Percentiles rank a stretch among this genome's conserved stretches.
Conservation (phyloP, 177 flowering plant species). For the Vitis hybrid region DNA sequence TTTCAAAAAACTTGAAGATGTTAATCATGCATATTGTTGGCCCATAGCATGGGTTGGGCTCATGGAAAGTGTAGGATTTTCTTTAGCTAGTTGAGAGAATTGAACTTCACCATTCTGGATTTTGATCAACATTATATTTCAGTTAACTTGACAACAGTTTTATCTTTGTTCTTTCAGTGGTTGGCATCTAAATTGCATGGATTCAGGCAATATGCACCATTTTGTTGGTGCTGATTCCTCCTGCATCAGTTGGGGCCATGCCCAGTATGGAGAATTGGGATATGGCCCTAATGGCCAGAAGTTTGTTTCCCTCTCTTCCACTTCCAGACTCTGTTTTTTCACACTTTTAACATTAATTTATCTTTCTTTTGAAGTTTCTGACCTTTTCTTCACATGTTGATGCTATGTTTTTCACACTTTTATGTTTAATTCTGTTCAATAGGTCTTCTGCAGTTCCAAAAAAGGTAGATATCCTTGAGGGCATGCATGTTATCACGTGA, state of each 20-base stretch:
- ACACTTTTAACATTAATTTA: neutral
- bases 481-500: conserved; percentile 90
- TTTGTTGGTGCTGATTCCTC: conserved; percentile 94
- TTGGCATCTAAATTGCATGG: conserved; percentile 97
- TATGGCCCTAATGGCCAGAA: conserved; percentile 92
- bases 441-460: conserved; percentile 95
- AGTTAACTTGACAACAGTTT: neutral
- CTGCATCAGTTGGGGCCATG: conserved; percentile 98
- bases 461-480: conserved; percentile 88
- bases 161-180: conserved; percentile 53
- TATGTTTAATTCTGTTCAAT: conserved; percentile 7
- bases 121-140: neutral
- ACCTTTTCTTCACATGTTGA: neutral
- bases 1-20: no score
- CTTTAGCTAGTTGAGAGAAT: neutral
- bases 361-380: conserved; percentile 1
- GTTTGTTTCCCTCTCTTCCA: conserved; percentile 33
- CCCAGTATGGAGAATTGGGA: conserved; percentile 93
- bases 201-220: conserved; percentile 86
- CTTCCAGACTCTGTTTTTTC: no score
- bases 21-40: no score
- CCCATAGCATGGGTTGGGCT: no score
- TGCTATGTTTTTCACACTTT: neutral
- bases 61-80: no score
- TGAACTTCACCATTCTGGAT: neutral